These are phyloP conservation scores for Sugiyamaella lignohabitans DNA, from an alignment of 805 yeast genomes.

Conservation along the genomic window DNA sequence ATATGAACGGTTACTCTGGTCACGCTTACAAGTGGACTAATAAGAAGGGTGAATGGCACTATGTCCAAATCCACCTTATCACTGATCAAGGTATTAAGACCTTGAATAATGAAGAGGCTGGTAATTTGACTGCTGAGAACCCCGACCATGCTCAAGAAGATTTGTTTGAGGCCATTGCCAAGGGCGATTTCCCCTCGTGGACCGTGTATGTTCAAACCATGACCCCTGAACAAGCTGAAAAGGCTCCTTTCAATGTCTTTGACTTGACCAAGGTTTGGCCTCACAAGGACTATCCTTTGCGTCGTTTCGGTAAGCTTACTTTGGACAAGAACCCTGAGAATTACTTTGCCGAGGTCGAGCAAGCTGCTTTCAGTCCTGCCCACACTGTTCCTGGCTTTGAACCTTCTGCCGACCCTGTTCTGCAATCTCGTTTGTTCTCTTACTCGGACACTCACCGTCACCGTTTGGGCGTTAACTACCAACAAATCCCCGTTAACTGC, in stretches of 20 bases:
- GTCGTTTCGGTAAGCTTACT: conserved; percentile 49
- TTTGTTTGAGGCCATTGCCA: conserved; percentile 41
- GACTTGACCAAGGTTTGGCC: conserved; percentile 58
- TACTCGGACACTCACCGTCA: conserved; percentile 73
- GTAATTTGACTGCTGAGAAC: conserved; percentile 39
- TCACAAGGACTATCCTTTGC: conserved; percentile 47
- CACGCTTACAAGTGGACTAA: conserved; percentile 57
- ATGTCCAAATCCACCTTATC: conserved; percentile 50
- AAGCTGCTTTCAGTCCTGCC: conserved; percentile 63
- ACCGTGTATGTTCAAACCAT: conserved; percentile 53
- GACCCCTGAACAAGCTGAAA: conserved; percentile 51
- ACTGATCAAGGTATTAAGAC: conserved; percentile 48
- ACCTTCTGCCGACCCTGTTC: conserved; percentile 70
- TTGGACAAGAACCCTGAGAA: conserved; percentile 52
- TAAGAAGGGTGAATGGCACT: conserved; percentile 43
- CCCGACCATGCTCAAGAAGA: conserved; percentile 47
- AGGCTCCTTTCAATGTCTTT: conserved; percentile 42
- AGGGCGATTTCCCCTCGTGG: conserved; percentile 47
- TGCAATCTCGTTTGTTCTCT: conserved; percentile 70
- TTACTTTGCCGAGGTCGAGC: conserved; percentile 47
- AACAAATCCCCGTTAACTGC: conserved; percentile 64
- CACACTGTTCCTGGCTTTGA: conserved; percentile 71
- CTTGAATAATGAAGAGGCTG: conserved; percentile 42
- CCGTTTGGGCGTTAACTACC: conserved; percentile 64
- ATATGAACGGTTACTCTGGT: conserved; percentile 60